phyloP scores from a whole-genome alignment of 371 early-diverging fungal genomes.

The Mucor plumbeus region DNA sequence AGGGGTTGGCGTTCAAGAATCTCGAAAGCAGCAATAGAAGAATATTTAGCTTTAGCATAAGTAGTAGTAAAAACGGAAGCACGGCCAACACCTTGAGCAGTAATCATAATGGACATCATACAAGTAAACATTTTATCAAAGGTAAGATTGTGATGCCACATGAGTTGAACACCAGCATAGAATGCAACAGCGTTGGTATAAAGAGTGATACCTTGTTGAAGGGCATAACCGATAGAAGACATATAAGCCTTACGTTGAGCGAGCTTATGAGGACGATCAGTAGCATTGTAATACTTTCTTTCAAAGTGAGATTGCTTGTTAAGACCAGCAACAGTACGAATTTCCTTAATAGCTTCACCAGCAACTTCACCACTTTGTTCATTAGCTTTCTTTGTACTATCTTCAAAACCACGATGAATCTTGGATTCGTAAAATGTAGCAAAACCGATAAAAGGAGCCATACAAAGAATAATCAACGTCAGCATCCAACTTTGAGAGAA shows the following conservation, averaged over 20 bases:
- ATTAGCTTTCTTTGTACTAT: conserved; percentile 69
- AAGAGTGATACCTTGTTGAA: conserved; percentile 70
- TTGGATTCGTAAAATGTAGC: conserved; percentile 53
- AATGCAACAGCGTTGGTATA: conserved; percentile 69
- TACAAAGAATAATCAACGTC: conserved; percentile 61
- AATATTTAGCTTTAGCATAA: conserved; percentile 78
- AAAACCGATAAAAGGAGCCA: conserved; percentile 57
- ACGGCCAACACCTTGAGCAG: conserved; percentile 73
- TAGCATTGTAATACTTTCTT: conserved; percentile 59
- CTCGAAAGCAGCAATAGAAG: conserved; percentile 80
- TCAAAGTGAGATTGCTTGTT: conserved; percentile 78
- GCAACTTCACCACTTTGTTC: conserved; percentile 77
- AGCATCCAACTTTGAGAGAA: conserved; percentile 63
- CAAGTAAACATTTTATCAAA: conserved; percentile 62
- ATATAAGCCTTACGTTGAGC: conserved; percentile 62
- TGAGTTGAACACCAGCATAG: conserved; percentile 61
- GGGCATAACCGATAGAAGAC: conserved; percentile 69
- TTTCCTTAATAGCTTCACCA: conserved; percentile 84
- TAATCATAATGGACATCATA: conserved; percentile 79
- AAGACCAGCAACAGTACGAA: conserved; percentile 88
- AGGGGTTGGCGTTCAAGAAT: conserved; percentile 72
- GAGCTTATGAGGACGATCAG: conserved; percentile 67
- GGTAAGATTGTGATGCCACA: conserved; percentile 36
- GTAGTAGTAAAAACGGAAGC: conserved; percentile 62
- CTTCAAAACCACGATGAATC: conserved; percentile 60